Conservation (phyloP, 2,329 filamentous ascomycete genomes). For the Coniochaeta sp. region DNA sequence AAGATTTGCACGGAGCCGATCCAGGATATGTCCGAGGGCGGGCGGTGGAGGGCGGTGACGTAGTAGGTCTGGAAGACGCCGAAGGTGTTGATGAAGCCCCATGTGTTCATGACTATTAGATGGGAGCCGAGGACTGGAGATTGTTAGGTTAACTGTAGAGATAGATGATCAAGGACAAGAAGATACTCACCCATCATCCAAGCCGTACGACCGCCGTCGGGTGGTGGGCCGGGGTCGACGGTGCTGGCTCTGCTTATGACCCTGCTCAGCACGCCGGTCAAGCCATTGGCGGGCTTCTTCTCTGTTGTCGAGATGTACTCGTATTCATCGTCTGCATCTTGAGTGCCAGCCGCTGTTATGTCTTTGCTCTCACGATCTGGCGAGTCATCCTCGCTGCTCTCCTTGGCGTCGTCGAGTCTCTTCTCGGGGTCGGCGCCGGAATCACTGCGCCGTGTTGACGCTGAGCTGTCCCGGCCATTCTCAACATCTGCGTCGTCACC, state of each 20-base stretch:
- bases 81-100: not conserved
- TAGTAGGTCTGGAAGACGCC: conserved; percentile 1
- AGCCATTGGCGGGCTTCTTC: conserved; percentile 5
- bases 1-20: conserved; percentile 2
- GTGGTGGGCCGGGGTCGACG: conserved; percentile 7
- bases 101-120: not conserved
- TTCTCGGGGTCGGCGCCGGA: not conserved
- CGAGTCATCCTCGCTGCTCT: conserved; percentile 1
- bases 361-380: not conserved
- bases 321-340: not conserved
- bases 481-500: not conserved
- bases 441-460: not conserved
- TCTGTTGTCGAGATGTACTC: not conserved
- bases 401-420: not conserved
- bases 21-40: not conserved
- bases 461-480: not conserved
- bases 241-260: conserved; percentile 34
- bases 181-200: too few relatives aligned
- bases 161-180: too few relatives aligned
- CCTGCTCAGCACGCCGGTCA: conserved; percentile 24
- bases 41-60: not conserved
- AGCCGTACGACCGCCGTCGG: not conserved
- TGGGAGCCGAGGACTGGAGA: too few relatives aligned
- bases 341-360: not conserved
- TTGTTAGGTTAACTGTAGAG: too few relatives aligned